Evolutionary conservation across 139 green algal genomes (phyloP).

Genomic region (Pseudopediastrum boryanum): DNA sequence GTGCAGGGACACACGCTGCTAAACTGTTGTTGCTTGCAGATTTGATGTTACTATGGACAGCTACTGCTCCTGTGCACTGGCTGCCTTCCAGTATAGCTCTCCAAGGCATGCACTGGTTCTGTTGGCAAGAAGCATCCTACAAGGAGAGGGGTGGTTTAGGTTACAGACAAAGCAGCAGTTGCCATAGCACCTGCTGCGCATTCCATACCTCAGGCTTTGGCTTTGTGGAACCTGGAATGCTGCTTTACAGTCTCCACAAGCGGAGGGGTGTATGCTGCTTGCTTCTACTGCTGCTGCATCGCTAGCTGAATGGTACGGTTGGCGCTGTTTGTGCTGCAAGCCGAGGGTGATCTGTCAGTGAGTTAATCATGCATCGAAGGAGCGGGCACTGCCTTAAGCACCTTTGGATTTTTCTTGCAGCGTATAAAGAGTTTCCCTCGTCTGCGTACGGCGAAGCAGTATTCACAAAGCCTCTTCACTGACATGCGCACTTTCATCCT

Average conservation of each 20-base stretch:
- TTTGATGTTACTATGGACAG: too few relatives aligned
- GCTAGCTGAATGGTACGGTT: conserved; percentile 31
- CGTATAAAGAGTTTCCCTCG: conserved; percentile 42
- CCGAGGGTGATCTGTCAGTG: background rate
- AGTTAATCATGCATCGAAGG: background rate
- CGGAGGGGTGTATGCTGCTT: background rate
- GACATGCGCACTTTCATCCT: conserved; percentile 40
- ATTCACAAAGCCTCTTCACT: conserved; percentile 44
- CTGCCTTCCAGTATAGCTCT: conserved; percentile 24
- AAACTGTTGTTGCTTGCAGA: too few relatives aligned
- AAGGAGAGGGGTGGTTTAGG: background rate
- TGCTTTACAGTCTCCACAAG: background rate
- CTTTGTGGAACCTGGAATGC: background rate
- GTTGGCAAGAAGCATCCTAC: conserved; percentile 22
- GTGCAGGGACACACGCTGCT: too few relatives aligned
- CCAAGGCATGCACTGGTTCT: conserved; percentile 12
- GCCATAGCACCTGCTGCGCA: background rate
- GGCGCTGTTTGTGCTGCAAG: conserved; percentile 36
- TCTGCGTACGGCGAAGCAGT: conserved; percentile 31
- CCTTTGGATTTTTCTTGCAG: conserved; percentile 49
- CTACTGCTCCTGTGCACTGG: background rate
- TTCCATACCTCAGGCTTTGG: background rate
- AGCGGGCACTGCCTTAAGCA: background rate
- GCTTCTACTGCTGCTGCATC: too few relatives aligned
- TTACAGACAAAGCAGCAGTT: background rate